A percentile compares a stretch with the other conserved stretches of the same genome.
These are phyloP conservation scores for Sarocladium oryzae DNA, from an alignment of 2,329 filamentous ascomycete species.

Conservation along the genomic window DNA sequence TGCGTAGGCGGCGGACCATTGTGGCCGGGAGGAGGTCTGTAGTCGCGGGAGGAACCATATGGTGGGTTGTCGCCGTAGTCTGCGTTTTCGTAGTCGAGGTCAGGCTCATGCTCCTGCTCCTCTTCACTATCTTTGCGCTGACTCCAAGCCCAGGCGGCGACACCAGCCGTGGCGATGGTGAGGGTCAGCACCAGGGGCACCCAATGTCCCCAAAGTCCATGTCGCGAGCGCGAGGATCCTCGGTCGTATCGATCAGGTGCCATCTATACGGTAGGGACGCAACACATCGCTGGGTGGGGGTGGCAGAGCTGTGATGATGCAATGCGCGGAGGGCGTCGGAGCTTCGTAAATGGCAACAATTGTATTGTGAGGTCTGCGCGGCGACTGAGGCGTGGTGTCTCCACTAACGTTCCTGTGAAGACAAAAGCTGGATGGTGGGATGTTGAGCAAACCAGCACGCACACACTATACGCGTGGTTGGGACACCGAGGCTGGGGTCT, in stretches of 20 bases:
- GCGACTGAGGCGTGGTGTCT: no score
- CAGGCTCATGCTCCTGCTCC: constrained; percentile 45
- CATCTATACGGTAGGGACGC: constrained; percentile 38
- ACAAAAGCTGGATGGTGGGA: no score
- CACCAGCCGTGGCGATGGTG: constrained; percentile 76
- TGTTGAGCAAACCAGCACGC: no score
- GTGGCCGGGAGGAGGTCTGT: constrained; percentile 30
- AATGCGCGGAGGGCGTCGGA: neutral
- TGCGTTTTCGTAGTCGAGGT: constrained; percentile 39
- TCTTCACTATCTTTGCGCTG: constrained; percentile 74
- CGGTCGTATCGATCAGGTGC: constrained; percentile 51
- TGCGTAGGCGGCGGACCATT: constrained; percentile 24
- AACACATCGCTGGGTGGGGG: constrained; percentile 26
- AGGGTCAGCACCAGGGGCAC: constrained; percentile 81
- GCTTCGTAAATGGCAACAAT: neutral
- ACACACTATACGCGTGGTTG: neutral
- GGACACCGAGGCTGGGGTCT: neutral
- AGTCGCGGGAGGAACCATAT: constrained; percentile 36
- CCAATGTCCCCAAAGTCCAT: constrained; percentile 73
- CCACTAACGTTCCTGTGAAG: no score
- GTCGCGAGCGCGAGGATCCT: constrained; percentile 53
- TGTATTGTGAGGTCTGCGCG: no score
- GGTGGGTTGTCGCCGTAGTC: constrained; percentile 48
- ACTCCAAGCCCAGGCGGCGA: constrained; percentile 91
- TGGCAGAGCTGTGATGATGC: constrained; percentile 2